These are phyloP conservation scores for Phytophthora podocarpi DNA, from an alignment of 352 stramenopile genomes.

Conservation along the genomic window DNA sequence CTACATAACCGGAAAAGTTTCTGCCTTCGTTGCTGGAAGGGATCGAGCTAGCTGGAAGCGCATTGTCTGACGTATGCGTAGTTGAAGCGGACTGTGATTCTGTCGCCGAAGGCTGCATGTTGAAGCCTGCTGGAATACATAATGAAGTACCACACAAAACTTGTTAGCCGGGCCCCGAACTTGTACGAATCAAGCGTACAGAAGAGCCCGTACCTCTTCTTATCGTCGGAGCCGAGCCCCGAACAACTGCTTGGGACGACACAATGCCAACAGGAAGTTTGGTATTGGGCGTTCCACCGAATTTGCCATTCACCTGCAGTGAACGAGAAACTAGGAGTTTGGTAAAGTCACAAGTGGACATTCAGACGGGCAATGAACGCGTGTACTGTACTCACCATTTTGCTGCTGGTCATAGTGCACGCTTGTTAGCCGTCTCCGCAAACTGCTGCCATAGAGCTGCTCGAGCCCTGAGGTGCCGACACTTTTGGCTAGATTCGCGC, in stretches of 20 bases:
- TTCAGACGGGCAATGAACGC: neutral
- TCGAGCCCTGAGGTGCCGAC: constrained; percentile 25
- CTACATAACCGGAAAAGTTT: constrained; percentile 52
- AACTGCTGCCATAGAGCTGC: constrained; percentile 38
- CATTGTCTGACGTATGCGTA: neutral
- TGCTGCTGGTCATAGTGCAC: constrained; percentile 63
- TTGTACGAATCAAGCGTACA: neutral
- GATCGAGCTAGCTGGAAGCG: constrained; percentile 16
- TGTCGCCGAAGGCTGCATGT: constrained; percentile 48
- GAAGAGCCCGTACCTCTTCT: constrained; percentile 37
- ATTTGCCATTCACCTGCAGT: constrained; percentile 19
- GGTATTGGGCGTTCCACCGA: constrained; percentile 5
- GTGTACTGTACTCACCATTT: constrained; percentile 33
- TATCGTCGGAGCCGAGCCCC: constrained; percentile 28
- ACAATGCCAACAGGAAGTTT: constrained; percentile 47
- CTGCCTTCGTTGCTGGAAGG: constrained; percentile 1
- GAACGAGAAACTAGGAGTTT: constrained; percentile 18
- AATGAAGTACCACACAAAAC: neutral
- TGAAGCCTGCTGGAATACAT: constrained; percentile 29
- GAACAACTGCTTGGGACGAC: constrained; percentile 54
- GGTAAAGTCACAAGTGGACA: neutral
- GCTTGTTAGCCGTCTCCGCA: constrained; percentile 52
- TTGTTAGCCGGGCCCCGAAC: neutral
- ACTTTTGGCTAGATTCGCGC: constrained; percentile 23
- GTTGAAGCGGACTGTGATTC: constrained; percentile 20